Conservation (phyloP, 140 eudicot species). For the Senecio squalidus region DNA sequence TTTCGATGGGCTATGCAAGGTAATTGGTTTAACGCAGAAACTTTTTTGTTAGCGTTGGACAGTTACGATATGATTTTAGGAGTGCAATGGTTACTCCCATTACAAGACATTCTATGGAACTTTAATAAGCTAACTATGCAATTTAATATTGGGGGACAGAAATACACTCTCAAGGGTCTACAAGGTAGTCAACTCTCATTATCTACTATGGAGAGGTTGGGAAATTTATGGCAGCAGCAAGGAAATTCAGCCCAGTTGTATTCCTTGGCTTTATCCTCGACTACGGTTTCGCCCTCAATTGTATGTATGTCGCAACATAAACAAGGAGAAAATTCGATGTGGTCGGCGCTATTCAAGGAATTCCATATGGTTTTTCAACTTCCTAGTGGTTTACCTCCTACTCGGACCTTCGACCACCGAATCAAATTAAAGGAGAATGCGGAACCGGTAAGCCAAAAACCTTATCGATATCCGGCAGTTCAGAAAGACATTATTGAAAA, state of each 20-base stretch:
- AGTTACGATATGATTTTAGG: constrained; percentile 19
- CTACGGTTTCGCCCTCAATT: no score
- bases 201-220: background rate
- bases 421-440: no score
- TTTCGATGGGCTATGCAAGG: constrained; percentile 14
- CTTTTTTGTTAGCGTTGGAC: background rate
- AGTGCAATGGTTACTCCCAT: constrained; percentile 7
- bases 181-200: background rate
- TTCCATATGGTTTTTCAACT: background rate
- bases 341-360: no score
- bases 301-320: no score
- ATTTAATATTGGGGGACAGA: background rate
- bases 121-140: background rate
- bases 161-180: background rate
- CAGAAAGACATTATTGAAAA: constrained; percentile 18
- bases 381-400: background rate
- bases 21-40: background rate
- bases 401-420: background rate
- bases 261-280: background rate
- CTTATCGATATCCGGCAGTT: no score
- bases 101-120: background rate
- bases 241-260: background rate
- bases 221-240: no score
- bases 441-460: no score
- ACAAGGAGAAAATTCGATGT: no score